Conservation (phyloP, 2,329 filamentous ascomycete species). For the Pseudocercospora macadamiae region DNA sequence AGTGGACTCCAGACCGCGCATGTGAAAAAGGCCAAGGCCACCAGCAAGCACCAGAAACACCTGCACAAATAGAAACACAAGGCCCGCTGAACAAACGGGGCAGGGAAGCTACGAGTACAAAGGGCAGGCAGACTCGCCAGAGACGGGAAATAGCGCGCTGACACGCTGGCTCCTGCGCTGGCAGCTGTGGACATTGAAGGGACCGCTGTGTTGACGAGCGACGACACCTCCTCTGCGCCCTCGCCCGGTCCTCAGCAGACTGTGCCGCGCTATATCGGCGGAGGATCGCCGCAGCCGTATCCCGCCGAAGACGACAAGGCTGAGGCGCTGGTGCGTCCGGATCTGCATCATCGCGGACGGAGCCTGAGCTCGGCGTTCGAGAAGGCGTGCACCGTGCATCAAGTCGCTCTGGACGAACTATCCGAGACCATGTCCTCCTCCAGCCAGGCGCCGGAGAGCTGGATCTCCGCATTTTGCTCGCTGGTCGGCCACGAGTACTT, state of each 20-base stretch:
- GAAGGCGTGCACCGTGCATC: slow-evolving; percentile 34
- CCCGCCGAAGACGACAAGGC: neutral
- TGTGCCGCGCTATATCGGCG: neutral
- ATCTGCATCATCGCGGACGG: slow-evolving; percentile 25
- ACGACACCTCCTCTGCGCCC: slow-evolving; percentile 12
- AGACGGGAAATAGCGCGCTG: too few species aligned
- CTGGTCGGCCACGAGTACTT: slow-evolving; percentile 98
- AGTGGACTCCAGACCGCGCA: neutral
- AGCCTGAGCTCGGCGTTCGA: slow-evolving; percentile 35
- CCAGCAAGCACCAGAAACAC: too few species aligned
- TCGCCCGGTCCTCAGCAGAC: neutral
- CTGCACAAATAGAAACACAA: too few species aligned
- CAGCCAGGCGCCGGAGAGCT: slow-evolving; percentile 74
- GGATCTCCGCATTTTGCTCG: slow-evolving; percentile 97
- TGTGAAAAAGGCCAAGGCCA: neutral
- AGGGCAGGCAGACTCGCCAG: neutral
- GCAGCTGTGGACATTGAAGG: slow-evolving; percentile 11
- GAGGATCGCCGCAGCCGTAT: neutral
- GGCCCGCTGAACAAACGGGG: too few species aligned
- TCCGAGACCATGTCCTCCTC: slow-evolving; percentile 56
- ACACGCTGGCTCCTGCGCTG: slow-evolving; percentile 10
- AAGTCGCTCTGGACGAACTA: slow-evolving; percentile 28
- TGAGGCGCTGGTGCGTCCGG: slow-evolving; percentile 15
- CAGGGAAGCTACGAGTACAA: too few species aligned
- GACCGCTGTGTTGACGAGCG: slow-evolving; percentile 16